Conservation (phyloP, 208 protist species). For the Trypanosoma lewisi region DNA sequence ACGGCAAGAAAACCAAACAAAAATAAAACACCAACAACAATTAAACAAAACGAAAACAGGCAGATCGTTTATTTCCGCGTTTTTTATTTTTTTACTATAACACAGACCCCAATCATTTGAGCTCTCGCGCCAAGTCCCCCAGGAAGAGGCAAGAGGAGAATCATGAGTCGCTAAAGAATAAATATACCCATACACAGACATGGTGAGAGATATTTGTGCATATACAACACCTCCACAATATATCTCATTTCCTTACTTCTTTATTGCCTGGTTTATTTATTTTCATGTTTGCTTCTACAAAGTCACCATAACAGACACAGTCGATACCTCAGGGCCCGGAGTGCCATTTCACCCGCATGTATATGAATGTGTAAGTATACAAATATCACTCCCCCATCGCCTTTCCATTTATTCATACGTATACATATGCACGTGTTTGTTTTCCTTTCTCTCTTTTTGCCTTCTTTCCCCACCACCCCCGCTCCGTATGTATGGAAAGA, state of each 20-base stretch:
- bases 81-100: neutral
- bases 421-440: neutral
- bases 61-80: too few relatives aligned
- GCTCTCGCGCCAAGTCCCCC: too few relatives aligned
- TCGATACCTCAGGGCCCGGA: neutral
- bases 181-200: too few relatives aligned
- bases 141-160: too few relatives aligned
- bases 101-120: neutral
- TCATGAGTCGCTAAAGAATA: too few relatives aligned
- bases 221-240: too few relatives aligned
- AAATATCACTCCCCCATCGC: too few relatives aligned
- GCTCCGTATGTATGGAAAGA: neutral
- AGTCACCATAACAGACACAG: neutral
- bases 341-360: neutral
- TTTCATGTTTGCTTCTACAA: neutral
- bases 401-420: too few relatives aligned
- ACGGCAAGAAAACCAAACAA: constrained; percentile 1
- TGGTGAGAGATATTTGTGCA: too few relatives aligned
- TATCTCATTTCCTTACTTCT: neutral
- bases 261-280: neutral
- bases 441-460: neutral
- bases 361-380: neutral
- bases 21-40: neutral
- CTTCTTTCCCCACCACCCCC: neutral
- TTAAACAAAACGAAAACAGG: too few relatives aligned